Conservation (phyloP, 148 eudicot species). For the Camellia granthamiana region DNA sequence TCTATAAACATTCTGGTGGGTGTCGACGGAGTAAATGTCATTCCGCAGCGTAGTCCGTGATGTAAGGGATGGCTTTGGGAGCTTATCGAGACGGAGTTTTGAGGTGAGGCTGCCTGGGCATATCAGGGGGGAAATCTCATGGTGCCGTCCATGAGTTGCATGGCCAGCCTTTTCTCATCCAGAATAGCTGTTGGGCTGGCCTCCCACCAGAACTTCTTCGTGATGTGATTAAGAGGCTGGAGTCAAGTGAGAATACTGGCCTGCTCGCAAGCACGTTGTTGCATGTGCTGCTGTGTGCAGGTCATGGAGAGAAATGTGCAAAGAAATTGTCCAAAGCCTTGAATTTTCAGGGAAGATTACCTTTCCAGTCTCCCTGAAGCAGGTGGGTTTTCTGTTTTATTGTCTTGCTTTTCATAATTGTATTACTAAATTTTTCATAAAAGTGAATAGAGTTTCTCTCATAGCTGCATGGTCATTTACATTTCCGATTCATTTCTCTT, state of each 20-base stretch:
- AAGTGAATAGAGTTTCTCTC: no score
- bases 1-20: neutral
- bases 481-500: neutral
- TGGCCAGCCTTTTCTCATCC: conserved; percentile 57
- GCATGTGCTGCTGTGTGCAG: conserved; percentile 89
- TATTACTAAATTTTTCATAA: no score
- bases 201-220: conserved; percentile 81
- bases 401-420: conserved; percentile 1
- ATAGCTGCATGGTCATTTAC: neutral
- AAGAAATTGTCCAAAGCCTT: conserved; percentile 70
- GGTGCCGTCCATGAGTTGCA: conserved; percentile 80
- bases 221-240: conserved; percentile 84
- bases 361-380: conserved; percentile 86
- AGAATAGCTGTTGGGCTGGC: conserved; percentile 80
- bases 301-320: conserved; percentile 92
- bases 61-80: conserved; percentile 82
- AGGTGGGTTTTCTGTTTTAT: conserved; percentile 38
- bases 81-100: conserved; percentile 80
- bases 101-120: conserved; percentile 66
- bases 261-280: conserved; percentile 76
- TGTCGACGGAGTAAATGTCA: conserved; percentile 51
- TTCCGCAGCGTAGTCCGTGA: conserved; percentile 87
- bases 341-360: conserved; percentile 82
- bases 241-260: conserved; percentile 90
- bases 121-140: conserved; percentile 71